Base-by-base conservation (phyloP, 345 rosid genomes). In the Lumnitzera racemosa region DNA sequence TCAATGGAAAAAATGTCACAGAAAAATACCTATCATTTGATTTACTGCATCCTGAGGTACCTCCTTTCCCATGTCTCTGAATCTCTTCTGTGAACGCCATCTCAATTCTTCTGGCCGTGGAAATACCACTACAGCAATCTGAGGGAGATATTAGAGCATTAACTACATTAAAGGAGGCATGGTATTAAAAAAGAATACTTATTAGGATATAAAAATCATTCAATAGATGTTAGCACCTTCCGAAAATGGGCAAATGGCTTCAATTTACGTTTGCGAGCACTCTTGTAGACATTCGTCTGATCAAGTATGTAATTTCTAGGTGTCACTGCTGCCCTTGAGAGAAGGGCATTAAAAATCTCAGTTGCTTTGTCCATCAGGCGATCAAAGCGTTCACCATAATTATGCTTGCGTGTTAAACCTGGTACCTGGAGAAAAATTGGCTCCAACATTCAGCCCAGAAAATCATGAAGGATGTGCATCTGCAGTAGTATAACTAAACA, bases 231-330 rank as follows among this genome's bases (percentile, higher is more conserved):
- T 57, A 50, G 60, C 54, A 74, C 81, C 79, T 65, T 74, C 16
- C 5, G 47, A 13, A 71, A 71, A 36, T 17, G 59, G 24, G 51
- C 61, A 71, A 74, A 78, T 23, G 55, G 72, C 43, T 56, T 62
- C 60, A 74, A 51, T 71, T 78, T 71, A 47, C 67, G 67, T 52
- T 53, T 66, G 7, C 72, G 66, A 59, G 74, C 79, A 68, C 70
- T 61, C 62, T 68, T 71, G 70, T 59, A 74, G 55, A 71, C 70
- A 64, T 72, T 78, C 25, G 72, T 74, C 69, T 69, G 75, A 60
- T 78, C 76, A 51, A 78, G 58, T 17, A 78, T 48, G 53, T 63
- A 71, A 60, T 71, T 74, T 11, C 56, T 50, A 49, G 71, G 70
- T 41, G 64, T 73, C 64, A 49, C 57, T 0, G 77, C 71, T 11